Conservation (phyloP, 2,329 filamentous ascomycete genomes). For the Pseudogymnoascus sp. region DNA sequence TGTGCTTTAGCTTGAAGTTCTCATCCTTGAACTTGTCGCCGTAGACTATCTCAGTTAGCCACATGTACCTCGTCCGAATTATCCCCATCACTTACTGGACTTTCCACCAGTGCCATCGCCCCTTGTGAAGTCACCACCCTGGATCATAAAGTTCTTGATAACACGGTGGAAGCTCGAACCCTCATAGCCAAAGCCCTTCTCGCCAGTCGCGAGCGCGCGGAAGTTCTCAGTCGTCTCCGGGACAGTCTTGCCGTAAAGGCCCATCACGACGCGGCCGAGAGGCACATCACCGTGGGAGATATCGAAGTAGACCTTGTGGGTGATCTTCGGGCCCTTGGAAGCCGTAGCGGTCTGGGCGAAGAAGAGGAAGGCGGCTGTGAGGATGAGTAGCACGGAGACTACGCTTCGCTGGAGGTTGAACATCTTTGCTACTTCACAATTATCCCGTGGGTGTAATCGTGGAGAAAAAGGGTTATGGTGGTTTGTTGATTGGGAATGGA, state of each 20-base stretch:
- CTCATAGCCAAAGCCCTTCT: constrained; percentile 79
- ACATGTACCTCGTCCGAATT: not conserved
- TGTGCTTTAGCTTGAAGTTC: constrained; percentile 94
- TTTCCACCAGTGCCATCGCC: constrained; percentile 77
- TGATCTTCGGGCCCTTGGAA: constrained; percentile 86
- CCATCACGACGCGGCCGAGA: constrained; percentile 67
- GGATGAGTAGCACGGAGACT: constrained; percentile 63
- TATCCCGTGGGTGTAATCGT: constrained; percentile 24
- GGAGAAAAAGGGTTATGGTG: constrained; percentile 12
- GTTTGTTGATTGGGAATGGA: constrained; percentile 14
- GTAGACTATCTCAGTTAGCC: constrained; percentile 50
- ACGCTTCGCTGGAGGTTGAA: constrained; percentile 63
- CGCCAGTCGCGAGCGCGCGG: constrained; percentile 71
- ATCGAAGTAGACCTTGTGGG: constrained; percentile 88
- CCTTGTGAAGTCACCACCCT: constrained; percentile 81
- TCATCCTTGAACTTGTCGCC: constrained; percentile 76
- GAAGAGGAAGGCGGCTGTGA: constrained; percentile 66
- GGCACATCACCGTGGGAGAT: constrained; percentile 66
- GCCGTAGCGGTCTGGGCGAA: constrained; percentile 67
- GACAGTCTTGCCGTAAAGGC: constrained; percentile 80
- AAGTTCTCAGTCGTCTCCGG: constrained; percentile 69
- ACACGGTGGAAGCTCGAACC: constrained; percentile 81
- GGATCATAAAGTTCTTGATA: constrained; percentile 87
- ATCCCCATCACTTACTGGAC: constrained; percentile 51
- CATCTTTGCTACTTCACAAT: constrained; percentile 45